Evolutionary conservation across 768 basidiomycete species (phyloP), one percentile per base, ranked within the genome.

Genomic region (Tephrocybe sp.): DNA sequence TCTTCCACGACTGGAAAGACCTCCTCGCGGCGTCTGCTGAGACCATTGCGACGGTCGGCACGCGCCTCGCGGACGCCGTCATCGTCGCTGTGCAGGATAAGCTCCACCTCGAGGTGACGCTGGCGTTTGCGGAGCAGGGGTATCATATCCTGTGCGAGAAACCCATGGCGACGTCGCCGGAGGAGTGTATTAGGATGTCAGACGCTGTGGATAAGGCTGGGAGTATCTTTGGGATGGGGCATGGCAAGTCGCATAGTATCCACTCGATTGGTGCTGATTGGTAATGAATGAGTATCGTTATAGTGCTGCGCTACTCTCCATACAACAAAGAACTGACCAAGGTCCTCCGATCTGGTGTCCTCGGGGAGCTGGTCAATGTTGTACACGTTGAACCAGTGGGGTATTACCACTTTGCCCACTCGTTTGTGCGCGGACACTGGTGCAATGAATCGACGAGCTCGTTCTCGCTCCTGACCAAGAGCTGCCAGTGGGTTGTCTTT

Each of bases 61-160:
- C 74, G 54, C 82, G 84, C 14, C 78, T 94, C 11, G 89, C 89
- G 3, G 91, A 95, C 64, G 91, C 90, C 0, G 82, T 93, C 13
- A 60, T 93, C 48, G 76, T 95, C 55, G 77, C 88, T 5, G 88
- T 93, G 1, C 89, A 91, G 55, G 92, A 95, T 60, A 70, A 76
- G 34, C 77, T 90, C 78, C 92, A 95, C 60, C 71, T 76, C 20
- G 84, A 89, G 52, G 84, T 91, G 6, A 79, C 87, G 0, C 62
- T 79, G 8, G 88, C 85, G 0, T 92, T 92, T 68, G 84, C 85
- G 0, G 76, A 74, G 36, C 89, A 90, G 60, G 89, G 90, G 1
- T 94, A 94, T 62, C 85, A 92, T 59, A 89, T 95, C 49, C 75
- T 95, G 17, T 94, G 92, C 66, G 92, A 95, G 76, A 95, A 95